Evolutionary conservation across 139 green algal genomes (phyloP).

Genomic region (Chlorella sp.): DNA sequence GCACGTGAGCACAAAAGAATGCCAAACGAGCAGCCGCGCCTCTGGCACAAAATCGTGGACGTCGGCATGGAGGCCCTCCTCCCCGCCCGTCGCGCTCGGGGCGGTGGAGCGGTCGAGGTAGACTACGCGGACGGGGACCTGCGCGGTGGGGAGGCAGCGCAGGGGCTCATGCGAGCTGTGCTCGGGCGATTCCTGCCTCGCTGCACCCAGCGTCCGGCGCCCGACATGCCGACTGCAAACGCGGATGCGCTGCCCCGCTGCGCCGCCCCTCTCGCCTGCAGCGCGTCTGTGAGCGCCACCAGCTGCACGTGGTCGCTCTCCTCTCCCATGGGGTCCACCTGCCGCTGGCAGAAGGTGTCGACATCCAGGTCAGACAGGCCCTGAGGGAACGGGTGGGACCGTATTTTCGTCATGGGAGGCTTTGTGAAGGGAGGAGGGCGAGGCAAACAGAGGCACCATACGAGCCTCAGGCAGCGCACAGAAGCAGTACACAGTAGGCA

Average conservation of each 20-base stretch:
- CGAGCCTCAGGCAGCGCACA: no score
- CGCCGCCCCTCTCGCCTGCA: conserved; percentile 55
- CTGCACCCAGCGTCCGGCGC: no score
- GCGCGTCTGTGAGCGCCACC: conserved; percentile 87
- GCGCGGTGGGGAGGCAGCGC: not conserved
- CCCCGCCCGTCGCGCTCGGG: not conserved
- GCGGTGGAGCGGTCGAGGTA: conserved; percentile 68
- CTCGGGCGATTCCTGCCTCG: not conserved
- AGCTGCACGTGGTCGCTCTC: conserved; percentile 95
- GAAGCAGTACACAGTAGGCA: no score
- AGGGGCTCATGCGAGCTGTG: not conserved
- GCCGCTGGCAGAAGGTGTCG: conserved; percentile 62
- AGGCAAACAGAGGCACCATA: no score
- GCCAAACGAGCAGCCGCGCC: no score
- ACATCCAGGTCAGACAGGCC: conserved; percentile 78
- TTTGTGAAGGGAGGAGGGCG: no score
- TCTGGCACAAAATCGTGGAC: conserved; percentile 75
- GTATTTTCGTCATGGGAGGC: no score
- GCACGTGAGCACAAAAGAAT: no score
- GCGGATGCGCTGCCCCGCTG: not conserved
- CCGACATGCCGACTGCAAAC: no score
- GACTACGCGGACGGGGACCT: conserved; percentile 80
- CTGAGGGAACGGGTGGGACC: no score
- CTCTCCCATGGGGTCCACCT: conserved; percentile 89
- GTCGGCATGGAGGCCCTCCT: conserved; percentile 31